Conservation (phyloP, 2,329 filamentous ascomycete species). For the Diplodia sapinea region DNA sequence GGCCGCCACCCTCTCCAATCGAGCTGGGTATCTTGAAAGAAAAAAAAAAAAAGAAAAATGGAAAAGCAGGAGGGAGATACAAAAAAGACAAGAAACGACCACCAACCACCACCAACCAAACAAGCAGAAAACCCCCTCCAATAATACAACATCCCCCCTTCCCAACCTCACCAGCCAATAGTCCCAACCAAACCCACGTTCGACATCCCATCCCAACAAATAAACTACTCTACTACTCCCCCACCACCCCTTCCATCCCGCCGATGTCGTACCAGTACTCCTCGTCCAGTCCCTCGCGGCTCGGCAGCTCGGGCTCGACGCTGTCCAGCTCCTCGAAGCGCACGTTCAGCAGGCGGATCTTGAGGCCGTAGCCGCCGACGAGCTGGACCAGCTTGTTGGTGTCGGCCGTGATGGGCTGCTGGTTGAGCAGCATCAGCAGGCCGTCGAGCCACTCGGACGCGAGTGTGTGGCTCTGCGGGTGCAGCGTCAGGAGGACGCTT, state of each 20-base stretch:
- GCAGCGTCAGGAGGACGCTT: conserved; percentile 77
- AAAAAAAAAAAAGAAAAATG: neutral
- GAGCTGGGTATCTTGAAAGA: conserved; percentile 8
- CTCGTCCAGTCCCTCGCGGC: conserved; percentile 83
- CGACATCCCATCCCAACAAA: neutral
- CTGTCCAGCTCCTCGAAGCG: conserved; percentile 78
- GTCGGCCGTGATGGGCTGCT: conserved; percentile 95
- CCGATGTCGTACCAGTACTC: conserved; percentile 85
- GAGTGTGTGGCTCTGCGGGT: conserved; percentile 77
- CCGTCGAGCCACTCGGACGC: conserved; percentile 98
- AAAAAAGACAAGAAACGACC: too few relatives aligned
- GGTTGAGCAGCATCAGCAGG: conserved; percentile 90
- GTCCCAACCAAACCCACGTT: neutral
- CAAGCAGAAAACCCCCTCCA: neutral
- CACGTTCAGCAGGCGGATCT: conserved; percentile 90
- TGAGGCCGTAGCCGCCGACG: conserved; percentile 87
- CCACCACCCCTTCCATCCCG: conserved; percentile 38
- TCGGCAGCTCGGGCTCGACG: conserved; percentile 74
- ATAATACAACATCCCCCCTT: neutral
- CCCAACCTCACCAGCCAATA: neutral
- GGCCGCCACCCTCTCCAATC: conserved; percentile 4
- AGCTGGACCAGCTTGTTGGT: conserved; percentile 87
- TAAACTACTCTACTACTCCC: too few relatives aligned
- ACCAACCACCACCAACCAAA: neutral
- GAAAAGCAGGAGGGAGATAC: too few relatives aligned